phyloP scores from a whole-genome alignment of 352 stramenopile genomes.

The Globisporangium cylindrosporum region DNA sequence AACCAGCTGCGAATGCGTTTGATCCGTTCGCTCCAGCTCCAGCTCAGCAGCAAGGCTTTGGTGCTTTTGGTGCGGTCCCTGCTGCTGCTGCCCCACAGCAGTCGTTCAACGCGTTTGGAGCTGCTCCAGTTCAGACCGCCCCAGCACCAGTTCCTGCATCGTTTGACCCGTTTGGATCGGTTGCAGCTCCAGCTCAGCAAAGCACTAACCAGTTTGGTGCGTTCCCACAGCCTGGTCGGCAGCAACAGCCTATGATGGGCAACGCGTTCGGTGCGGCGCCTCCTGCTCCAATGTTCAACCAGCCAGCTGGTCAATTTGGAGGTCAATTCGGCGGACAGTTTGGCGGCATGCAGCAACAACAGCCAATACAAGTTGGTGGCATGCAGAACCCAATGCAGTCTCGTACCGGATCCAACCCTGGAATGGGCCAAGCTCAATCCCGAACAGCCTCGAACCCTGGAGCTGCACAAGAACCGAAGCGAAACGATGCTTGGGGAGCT shows the following conservation, averaged over 20 bases:
- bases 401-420: constrained; percentile 44
- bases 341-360: constrained; percentile 37
- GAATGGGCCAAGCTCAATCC: constrained; percentile 18
- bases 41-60: constrained; percentile 33
- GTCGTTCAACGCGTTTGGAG: constrained; percentile 57
- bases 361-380: constrained; percentile 27
- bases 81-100: constrained; percentile 25
- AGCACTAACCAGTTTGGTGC: constrained; percentile 33
- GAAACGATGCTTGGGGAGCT: constrained; percentile 77
- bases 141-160: constrained; percentile 37
- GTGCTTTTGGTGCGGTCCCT: constrained; percentile 34
- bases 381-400: constrained; percentile 32
- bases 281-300: constrained; percentile 45
- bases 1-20: constrained; percentile 42
- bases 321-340: constrained; percentile 47
- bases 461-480: constrained; percentile 42
- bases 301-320: constrained; percentile 30
- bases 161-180: constrained; percentile 63
- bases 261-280: constrained; percentile 37
- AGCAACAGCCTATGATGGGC: constrained; percentile 40
- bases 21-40: constrained; percentile 61
- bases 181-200: constrained; percentile 25
- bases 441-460: constrained; percentile 27
- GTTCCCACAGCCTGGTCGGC: constrained; percentile 35
- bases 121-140: constrained; percentile 33